Base-by-base conservation (phyloP, 78 protist genomes). In the Polysphondylium violaceum region DNA sequence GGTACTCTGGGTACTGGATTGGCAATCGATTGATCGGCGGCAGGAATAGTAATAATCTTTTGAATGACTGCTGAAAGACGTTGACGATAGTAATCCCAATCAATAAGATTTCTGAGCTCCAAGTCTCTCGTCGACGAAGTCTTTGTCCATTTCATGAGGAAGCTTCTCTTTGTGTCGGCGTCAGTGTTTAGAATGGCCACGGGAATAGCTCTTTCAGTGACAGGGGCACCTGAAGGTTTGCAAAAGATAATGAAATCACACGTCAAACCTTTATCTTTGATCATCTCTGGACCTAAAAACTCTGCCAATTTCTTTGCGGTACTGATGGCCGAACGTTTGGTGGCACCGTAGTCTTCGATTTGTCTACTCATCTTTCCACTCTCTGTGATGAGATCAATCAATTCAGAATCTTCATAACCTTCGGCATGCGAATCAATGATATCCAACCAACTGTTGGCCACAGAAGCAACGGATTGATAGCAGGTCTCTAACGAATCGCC, bases 21-120 rank as follows among this genome's bases (percentile, higher is more conserved):
- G 17, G 25, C 2, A n/a, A 99, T 51, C 21, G 73, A 21, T 74
- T 99, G 99, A 43, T 96, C 51, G 8, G 97, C 98, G 2, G 99
- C 99, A 0, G 99, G 99, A 65, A 99, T 98, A 1, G 99, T 97
- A 56, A 99, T 77, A 59, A 99, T 98, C 90, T 99, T 99, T 87
- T 97, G 98, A 21, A 99, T 94, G 51, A 87, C 44, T 12, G 94
- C 44, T 3, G 88, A 83, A 19, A 99, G 55, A 14, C 99, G 96
- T 35, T 71, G 94, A 2, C 86, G 61, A 68, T 93, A 93, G 92
- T 99, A 99, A 14, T 94, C 96, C 99, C 99, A 98, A 83, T 98
- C 99, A 35, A 98, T 76, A 7, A 99, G 50, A 7, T 64, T 31
- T 27, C 87, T 41, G 51, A 93, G 25, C 8, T 73, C 87, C 0